Base-by-base conservation (phyloP, 202 grass and related monocot species). In the Schoenoplectus tabernaemontani region DNA sequence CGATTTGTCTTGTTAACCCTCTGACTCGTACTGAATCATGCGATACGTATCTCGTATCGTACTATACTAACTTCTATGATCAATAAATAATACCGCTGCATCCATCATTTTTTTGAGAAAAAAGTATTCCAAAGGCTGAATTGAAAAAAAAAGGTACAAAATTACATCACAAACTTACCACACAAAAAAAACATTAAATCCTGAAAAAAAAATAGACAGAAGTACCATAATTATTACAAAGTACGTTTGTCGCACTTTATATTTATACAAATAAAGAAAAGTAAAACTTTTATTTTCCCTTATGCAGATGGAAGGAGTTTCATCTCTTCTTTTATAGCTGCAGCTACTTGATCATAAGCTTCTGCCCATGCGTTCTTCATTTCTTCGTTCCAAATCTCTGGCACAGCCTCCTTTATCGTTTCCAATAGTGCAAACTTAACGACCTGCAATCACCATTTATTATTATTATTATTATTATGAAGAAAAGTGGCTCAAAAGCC, bases 251-350 rank as follows among this genome's bases (percentile, higher is more conserved):
- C 1, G 4, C 10, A 47, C 41, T 50, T 48, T 32, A 53, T 33
- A 34, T 74, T 41, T n/a, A 5, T 74, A 34, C 16, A 33, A 53
- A 33, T n/a, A 74, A 74, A 74, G 23, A 74, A 34, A 42, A 74
- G 1, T 2, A 36, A 20, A 19, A 13, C 0, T 54, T 47, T 33
- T 77, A 2, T 9, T 38, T 43, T 41, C 3, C 11, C 33, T 77
- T 65, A 76, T 38, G 57, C 64, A 70, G 62, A 22, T 8, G 88
- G 80, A 34, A 76, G 50, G 5, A 78, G 71, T 64, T 93, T 93
- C 91, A 88, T 93, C 86, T 93, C 91, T n/a, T 83, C 88, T 77
- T 93, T 90, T 76, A 93, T 90, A 82, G 86, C 86, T 2, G 81
- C 66, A 47, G 81, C 86, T 9, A 93, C 83, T 67, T 93, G 91